Percentiles rank a stretch among this genome's conserved stretches.
Evolutionary conservation across 306 rosid genomes (phyloP).

Genomic region (Leucaena leucocephala): DNA sequence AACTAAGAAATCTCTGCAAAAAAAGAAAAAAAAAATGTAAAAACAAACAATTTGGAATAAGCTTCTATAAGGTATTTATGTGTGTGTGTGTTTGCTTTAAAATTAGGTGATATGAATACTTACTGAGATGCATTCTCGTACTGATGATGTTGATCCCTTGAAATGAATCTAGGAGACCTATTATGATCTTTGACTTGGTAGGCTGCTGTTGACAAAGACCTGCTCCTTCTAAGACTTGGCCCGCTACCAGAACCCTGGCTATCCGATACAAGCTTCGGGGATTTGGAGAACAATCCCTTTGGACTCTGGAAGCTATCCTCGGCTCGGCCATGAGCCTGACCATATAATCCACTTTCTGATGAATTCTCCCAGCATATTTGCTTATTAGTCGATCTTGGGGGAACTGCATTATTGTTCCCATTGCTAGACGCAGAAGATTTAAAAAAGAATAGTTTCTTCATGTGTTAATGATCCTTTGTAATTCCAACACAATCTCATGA

Average conservation of each 20-base stretch:
- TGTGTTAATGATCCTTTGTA: slow-evolving; percentile 40
- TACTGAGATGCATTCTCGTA: slow-evolving; percentile 71
- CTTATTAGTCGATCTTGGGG: slow-evolving; percentile 55
- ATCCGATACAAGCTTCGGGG: slow-evolving; percentile 58
- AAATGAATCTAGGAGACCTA: slow-evolving; percentile 69
- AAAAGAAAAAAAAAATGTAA: neutral
- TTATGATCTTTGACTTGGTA: slow-evolving; percentile 57
- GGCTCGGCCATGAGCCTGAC: slow-evolving; percentile 41
- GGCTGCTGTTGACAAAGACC: slow-evolving; percentile 83
- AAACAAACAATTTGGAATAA: slow-evolving; percentile 13
- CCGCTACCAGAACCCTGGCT: slow-evolving; percentile 50
- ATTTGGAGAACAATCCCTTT: slow-evolving; percentile 55
- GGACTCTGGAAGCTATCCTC: slow-evolving; percentile 54
- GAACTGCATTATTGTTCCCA: slow-evolving; percentile 50
- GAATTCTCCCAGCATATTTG: slow-evolving; percentile 56
- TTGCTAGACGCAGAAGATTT: slow-evolving; percentile 70
- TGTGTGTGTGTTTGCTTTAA: neutral
- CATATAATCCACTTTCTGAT: slow-evolving; percentile 50
- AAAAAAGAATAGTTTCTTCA: slow-evolving; percentile 91
- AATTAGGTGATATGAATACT: slow-evolving; percentile 38
- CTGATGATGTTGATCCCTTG: slow-evolving; percentile 53
- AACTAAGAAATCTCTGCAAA: slow-evolving; percentile 35
- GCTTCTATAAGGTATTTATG: slow-evolving; percentile 22
- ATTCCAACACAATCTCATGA: slow-evolving; percentile 43
- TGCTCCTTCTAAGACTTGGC: slow-evolving; percentile 81